Evolutionary conservation across 441 rosid species (phyloP), one percentile per base, ranked within the genome.

Genomic region (Populus tomentosa): DNA sequence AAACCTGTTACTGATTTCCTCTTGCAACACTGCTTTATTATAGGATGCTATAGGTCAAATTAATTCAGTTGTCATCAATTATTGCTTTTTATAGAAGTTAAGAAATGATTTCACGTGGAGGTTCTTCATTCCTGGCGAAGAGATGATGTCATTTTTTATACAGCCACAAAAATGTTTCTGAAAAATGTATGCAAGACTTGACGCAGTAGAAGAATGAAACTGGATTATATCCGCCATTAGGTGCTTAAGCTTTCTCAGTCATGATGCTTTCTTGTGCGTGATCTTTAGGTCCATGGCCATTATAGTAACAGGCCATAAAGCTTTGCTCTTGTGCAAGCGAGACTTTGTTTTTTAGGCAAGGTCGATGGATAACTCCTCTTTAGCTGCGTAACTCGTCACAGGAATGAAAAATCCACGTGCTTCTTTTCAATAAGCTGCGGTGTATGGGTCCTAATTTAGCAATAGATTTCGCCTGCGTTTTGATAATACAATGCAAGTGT

Each of bases 91-190:
- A 69, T 62, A 53, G 63, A 72, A 72, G 71, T 69, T 67, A 20
- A 26, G 35, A 71, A 80, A 67, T 82, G 77, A 73, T 77, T 74
- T 79, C 68, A 50, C 77, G 76, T 50, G 40, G 80, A 78, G 77
- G 75, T 42, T 75, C 26, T 21, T 62, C 7, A 53, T 36, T 62
- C 72, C 36, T 64, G 50, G 40, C 42, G 50, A 73, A 67, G 74
- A 72, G 81, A 76, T 75, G 59, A 68, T 75, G 69, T 56, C 65
- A 42, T 82, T 80, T 82, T 74, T 79, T 28, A 28, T 42, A 9
- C 56, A 67, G 35, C 32, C 46, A 79, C 32, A 40, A 36, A 28
- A 35, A 46, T 74, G 24, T 74, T 75, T 62, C 70, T 26, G 11
- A 71, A 77, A 10, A 28, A 36, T 77, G 64, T 71, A 46, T 72